Evolutionary conservation across 805 yeast genomes (phyloP).

Genomic region (Nakazawaea sp.): DNA sequence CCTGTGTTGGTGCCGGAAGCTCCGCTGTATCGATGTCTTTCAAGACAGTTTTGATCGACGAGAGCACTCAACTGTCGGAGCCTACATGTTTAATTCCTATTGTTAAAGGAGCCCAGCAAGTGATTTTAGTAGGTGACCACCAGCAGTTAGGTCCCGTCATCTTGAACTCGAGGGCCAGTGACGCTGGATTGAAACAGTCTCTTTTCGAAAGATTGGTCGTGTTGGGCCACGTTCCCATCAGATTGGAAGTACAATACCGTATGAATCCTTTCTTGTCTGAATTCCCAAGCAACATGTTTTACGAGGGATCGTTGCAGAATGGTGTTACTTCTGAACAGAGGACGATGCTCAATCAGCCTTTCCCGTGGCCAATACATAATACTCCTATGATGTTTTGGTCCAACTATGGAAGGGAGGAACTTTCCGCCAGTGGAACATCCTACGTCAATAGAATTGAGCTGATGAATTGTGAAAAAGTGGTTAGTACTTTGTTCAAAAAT

Average conservation of each 20-base stretch:
- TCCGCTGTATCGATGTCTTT: slow-evolving; percentile 45
- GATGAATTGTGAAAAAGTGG: slow-evolving; percentile 74
- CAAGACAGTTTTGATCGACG: slow-evolving; percentile 82
- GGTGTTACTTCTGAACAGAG: slow-evolving; percentile 82
- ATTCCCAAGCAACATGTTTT: slow-evolving; percentile 85
- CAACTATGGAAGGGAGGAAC: slow-evolving; percentile 82
- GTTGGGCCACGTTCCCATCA: slow-evolving; percentile 76
- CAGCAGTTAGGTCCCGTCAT: slow-evolving; percentile 94
- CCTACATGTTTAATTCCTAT: slow-evolving; percentile 89
- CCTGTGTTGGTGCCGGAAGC: slow-evolving; percentile 93
- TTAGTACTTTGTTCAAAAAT: slow-evolving; percentile 65
- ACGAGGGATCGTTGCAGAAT: slow-evolving; percentile 87
- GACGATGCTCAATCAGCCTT: slow-evolving; percentile 41
- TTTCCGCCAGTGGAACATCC: slow-evolving; percentile 74
- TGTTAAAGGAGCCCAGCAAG: slow-evolving; percentile 84
- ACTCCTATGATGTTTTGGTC: slow-evolving; percentile 97
- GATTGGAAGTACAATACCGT: slow-evolving; percentile 89
- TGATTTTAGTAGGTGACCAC: slow-evolving; percentile 87
- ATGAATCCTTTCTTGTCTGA: slow-evolving; percentile 89
- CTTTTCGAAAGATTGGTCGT: slow-evolving; percentile 79
- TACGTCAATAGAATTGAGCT: slow-evolving; percentile 86
- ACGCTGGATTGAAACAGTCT: slow-evolving; percentile 83
- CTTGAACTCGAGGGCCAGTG: slow-evolving; percentile 69
- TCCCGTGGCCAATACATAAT: slow-evolving; percentile 88
- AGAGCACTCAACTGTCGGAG: slow-evolving; percentile 90